Base-by-base conservation (phyloP, 2,329 filamentous ascomycete species). In the Penicillium brasilianum region DNA sequence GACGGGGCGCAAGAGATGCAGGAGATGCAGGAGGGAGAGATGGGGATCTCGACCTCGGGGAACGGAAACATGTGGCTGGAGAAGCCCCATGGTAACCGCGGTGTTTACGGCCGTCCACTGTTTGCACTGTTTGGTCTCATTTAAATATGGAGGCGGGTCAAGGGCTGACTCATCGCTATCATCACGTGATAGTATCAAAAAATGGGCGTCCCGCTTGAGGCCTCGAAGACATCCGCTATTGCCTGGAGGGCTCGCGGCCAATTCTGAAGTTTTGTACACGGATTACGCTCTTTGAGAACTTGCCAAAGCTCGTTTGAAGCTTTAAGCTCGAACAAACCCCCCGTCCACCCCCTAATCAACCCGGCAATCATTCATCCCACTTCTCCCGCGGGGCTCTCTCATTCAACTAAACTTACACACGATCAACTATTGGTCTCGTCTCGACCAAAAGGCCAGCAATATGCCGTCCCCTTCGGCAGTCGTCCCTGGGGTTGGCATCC, bases 1-100 rank as follows among this genome's bases (percentile, higher is more conserved):
- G 66, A 64, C n/a, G n/a, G 65, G 62, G 61, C 61, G 48, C 56
- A 63, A 28, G 30, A 46, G 18, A n/a, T 46, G 41, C 39, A 46
- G 53, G 30, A 46, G n/a, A 37, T 55, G 53, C 41, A 56, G 53
- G 58, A 63, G 67, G 62, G 64, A 64, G 25, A 59, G 69, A 59
- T 52, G 57, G 20, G 46, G 54, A 59, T 58, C 66, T 72, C 68
- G 66, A 71, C 76, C 76, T 78, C 76, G 76, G 76, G 68, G 64
- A 64, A 63, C 59, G 70, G 68, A 74, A 77, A 74, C 75, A 77
- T 77, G 76, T 78, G 77, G 76, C 76, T 78, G 76, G 75, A 70
- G 68, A 67, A 57, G 28, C 41, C 61, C 41, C 62, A 41, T 44
- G 58, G 66, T 68, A 69, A 64, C 70, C 70, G 71, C 70, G 69